phyloP scores from a whole-genome alignment of 2,329 filamentous ascomycete genomes.

The Aureobasidium sp. region DNA sequence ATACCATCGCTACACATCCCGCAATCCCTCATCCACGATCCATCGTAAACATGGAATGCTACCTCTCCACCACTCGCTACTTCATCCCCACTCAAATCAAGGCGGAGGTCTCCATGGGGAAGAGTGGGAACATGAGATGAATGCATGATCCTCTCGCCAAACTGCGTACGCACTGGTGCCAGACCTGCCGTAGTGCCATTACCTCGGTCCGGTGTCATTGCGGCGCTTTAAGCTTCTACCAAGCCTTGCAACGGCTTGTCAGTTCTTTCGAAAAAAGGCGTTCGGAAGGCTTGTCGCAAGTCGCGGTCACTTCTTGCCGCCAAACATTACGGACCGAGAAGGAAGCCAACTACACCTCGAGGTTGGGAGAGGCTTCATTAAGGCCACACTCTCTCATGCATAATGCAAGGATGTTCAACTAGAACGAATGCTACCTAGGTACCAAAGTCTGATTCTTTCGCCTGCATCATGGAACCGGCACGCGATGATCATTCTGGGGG shows the following conservation, averaged over 20 bases:
- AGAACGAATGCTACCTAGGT: neutral
- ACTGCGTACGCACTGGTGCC: neutral
- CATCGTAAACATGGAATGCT: neutral
- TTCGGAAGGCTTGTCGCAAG: neutral
- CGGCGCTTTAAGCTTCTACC: slow-evolving; percentile 8
- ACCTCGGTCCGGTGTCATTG: neutral
- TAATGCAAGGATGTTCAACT: neutral
- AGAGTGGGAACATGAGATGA: neutral
- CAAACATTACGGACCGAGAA: neutral
- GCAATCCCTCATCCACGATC: neutral
- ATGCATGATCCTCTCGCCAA: neutral
- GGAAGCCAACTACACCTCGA: neutral
- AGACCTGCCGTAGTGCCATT: neutral
- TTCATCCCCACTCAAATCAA: neutral
- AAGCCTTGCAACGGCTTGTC: neutral
- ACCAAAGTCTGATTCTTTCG: neutral
- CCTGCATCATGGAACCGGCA: neutral
- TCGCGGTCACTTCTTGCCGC: neutral
- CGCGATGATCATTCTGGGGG: slow-evolving; percentile 6
- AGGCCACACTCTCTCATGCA: neutral
- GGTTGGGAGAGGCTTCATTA: neutral
- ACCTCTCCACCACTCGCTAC: neutral
- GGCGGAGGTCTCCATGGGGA: neutral
- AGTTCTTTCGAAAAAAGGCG: neutral
- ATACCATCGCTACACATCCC: neutral